Conservation (phyloP, 140 eudicot genomes). For the Bidens hawaiensis region DNA sequence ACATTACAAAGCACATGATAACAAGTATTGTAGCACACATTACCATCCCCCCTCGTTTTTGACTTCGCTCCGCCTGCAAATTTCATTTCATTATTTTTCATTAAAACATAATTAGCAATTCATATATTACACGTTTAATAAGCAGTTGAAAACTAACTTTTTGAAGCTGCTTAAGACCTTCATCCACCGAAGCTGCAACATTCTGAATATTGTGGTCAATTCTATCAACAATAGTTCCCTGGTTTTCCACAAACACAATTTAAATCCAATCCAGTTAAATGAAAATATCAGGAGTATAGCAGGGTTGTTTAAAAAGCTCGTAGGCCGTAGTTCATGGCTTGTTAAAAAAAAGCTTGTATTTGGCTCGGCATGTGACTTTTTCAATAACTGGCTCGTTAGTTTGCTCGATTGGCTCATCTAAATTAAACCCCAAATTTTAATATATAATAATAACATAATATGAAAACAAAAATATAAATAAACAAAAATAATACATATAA, state of each 20-base stretch:
- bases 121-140: too few species aligned
- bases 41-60: conserved; percentile 91
- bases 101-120: neutral
- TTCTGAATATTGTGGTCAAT: conserved; percentile 94
- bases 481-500: too few species aligned
- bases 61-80: conserved; percentile 87
- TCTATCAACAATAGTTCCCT: conserved; percentile 98
- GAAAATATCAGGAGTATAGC: too few species aligned
- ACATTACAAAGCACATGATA: conserved; percentile 89
- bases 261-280: neutral
- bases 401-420: too few species aligned
- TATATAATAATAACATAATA: too few species aligned
- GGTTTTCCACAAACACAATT: conserved; percentile 10
- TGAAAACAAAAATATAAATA: too few species aligned
- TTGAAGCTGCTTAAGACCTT: conserved; percentile 89
- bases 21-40: conserved; percentile 82
- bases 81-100: conserved; percentile 13
- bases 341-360: too few species aligned
- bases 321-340: too few species aligned
- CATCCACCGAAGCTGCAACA: conserved; percentile 89
- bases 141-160: conserved; percentile 63
- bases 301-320: too few species aligned
- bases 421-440: too few species aligned
- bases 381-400: too few species aligned
- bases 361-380: too few species aligned